Evolutionary conservation across 768 basidiomycete genomes (phyloP).

Genomic region (Rhizopogon salebrosus): DNA sequence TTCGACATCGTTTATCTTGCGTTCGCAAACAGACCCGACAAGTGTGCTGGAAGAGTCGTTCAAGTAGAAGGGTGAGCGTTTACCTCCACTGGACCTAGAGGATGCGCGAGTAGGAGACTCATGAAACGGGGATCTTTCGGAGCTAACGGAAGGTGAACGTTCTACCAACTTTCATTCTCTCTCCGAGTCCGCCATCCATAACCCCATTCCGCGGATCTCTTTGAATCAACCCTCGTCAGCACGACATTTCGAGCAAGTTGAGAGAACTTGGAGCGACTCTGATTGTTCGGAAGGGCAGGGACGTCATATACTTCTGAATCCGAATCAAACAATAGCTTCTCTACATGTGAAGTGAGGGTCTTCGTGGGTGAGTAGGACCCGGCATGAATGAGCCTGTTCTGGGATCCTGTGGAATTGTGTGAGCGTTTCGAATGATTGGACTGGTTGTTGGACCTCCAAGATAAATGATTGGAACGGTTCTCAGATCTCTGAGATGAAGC

Average conservation of each 20-base stretch:
- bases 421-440: conserved; percentile 16
- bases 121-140: conserved; percentile 31
- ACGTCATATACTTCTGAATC: conserved; percentile 59
- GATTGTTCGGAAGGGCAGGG: conserved; percentile 25
- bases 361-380: conserved; percentile 40
- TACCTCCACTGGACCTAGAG: conserved; percentile 35
- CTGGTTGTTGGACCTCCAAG: conserved; percentile 16
- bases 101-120: conserved; percentile 30
- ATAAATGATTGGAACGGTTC: conserved; percentile 22
- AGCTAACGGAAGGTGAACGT: conserved; percentile 29
- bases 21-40: conserved; percentile 64
- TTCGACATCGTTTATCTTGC: conserved; percentile 64
- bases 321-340: conserved; percentile 51
- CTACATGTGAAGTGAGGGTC: conserved; percentile 34
- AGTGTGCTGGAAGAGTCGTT: conserved; percentile 69
- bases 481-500: conserved; percentile 32
- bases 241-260: conserved; percentile 35
- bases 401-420: conserved; percentile 7
- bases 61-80: conserved; percentile 39
- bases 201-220: conserved; percentile 57
- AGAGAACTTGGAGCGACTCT: conserved; percentile 37
- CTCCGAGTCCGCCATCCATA: conserved; percentile 66
- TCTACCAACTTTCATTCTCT: conserved; percentile 32
- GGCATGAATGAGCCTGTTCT: conserved; percentile 29
- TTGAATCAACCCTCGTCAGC: conserved; percentile 52